Conservation (phyloP, 768 basidiomycete species). For the Termitomyces sp. region DNA sequence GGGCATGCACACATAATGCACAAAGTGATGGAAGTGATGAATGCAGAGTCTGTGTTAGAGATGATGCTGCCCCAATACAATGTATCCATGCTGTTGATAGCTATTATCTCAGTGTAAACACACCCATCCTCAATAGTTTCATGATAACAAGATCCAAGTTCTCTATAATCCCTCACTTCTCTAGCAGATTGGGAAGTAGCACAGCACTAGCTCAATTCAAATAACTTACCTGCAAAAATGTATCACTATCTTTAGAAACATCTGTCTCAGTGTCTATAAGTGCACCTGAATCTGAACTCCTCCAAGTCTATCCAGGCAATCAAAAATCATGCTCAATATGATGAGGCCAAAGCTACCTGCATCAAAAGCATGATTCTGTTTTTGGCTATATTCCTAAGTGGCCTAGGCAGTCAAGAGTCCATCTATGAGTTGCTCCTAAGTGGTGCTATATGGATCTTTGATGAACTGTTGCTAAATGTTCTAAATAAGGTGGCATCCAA, state of each 20-base stretch:
- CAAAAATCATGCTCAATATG: constrained; percentile 54
- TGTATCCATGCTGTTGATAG: neutral
- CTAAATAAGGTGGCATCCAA: constrained; percentile 57
- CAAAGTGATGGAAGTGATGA: constrained; percentile 96
- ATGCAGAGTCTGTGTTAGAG: constrained; percentile 93
- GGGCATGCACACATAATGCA: constrained; percentile 89
- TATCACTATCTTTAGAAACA: neutral
- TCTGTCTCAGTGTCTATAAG: neutral
- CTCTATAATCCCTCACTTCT: constrained; percentile 92
- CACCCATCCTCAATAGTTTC: constrained; percentile 99
- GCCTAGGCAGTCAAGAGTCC: constrained; percentile 56
- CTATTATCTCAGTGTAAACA: constrained; percentile 17
- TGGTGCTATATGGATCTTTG: constrained; percentile 21
- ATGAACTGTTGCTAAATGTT: constrained; percentile 42
- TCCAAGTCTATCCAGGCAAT: constrained; percentile 43
- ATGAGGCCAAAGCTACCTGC: constrained; percentile 68
- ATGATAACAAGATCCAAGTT: constrained; percentile 91
- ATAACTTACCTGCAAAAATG: neutral
- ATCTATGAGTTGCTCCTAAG: constrained; percentile 27
- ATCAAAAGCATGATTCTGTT: constrained; percentile 40
- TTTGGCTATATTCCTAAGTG: constrained; percentile 57
- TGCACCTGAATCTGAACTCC: neutral
- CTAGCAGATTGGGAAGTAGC: constrained; percentile 86
- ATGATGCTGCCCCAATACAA: constrained; percentile 63
- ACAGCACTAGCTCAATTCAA: constrained; percentile 33